Evolutionary conservation across 176 grass and related monocot genomes (phyloP).

Genomic region (Oryza coarctata): DNA sequence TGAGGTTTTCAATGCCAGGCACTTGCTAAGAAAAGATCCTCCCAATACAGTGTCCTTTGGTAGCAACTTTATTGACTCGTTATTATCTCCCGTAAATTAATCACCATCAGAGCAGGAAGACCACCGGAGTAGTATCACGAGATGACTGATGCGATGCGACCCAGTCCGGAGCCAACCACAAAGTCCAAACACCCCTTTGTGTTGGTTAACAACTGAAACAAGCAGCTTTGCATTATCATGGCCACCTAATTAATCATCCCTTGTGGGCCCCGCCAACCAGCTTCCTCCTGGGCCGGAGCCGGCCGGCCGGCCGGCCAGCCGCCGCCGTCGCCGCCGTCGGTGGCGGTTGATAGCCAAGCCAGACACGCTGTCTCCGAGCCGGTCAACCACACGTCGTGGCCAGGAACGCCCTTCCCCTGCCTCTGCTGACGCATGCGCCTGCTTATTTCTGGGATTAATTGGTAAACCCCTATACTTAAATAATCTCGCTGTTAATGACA

Average conservation of each 20-base stretch:
- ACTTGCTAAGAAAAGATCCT: not conserved
- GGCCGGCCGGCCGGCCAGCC: not conserved
- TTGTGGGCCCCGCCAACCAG: not conserved
- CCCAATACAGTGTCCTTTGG: not conserved
- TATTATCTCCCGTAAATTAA: not conserved
- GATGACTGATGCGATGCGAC: not conserved
- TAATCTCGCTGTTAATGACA: not conserved
- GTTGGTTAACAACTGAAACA: conserved; percentile 3
- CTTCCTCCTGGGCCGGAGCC: too few relatives aligned
- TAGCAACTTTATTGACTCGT: not conserved
- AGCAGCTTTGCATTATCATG: not conserved
- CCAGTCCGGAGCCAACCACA: not conserved
- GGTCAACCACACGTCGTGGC: conserved; percentile 5
- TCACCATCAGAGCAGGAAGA: not conserved
- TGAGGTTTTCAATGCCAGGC: not conserved
- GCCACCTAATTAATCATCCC: not conserved
- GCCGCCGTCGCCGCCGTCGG: too few relatives aligned
- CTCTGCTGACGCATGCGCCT: not conserved
- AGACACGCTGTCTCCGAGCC: not conserved
- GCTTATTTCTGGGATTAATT: not conserved
- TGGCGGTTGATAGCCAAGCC: not conserved
- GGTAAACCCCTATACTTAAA: not conserved
- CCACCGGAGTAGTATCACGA: not conserved
- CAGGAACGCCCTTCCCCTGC: not conserved
- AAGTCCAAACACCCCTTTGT: not conserved